phyloP scores from a whole-genome alignment of 352 stramenopile genomes.

The Hyaloperonospora brassicae region DNA sequence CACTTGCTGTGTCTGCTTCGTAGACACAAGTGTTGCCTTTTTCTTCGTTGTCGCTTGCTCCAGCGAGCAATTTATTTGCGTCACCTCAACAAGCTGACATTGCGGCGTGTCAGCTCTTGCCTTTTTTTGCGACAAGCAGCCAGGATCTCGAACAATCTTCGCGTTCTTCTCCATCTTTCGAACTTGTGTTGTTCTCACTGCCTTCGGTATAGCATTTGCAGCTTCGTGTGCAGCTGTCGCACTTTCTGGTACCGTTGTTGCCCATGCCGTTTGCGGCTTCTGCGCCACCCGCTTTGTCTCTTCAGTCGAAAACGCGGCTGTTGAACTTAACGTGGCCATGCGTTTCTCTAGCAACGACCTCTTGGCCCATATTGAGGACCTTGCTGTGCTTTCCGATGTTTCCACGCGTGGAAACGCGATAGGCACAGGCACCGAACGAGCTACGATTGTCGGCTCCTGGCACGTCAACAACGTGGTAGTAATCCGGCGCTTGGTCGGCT shows the following conservation, averaged over 20 bases:
- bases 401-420: conserved; percentile 28
- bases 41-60: too few relatives aligned
- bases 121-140: too few relatives aligned
- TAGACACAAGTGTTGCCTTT: too few relatives aligned
- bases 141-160: too few relatives aligned
- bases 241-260: background rate
- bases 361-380: conserved; percentile 30
- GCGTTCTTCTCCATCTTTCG: conserved; percentile 1
- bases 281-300: background rate
- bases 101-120: too few relatives aligned
- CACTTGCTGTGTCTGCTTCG: too few relatives aligned
- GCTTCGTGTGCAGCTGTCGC: background rate
- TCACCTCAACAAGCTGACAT: too few relatives aligned
- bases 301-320: background rate
- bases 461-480: conserved; percentile 37
- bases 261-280: background rate
- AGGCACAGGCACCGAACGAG: conserved; percentile 20
- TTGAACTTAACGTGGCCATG: conserved; percentile 18
- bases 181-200: background rate
- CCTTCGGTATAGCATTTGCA: background rate
- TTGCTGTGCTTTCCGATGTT: conserved; percentile 4
- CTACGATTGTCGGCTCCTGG: conserved; percentile 20
- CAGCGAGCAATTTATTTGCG: too few relatives aligned
- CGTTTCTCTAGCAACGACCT: conserved; percentile 40
- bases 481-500: conserved; percentile 35